A percentile compares a stretch with the other conserved stretches of the same genome.
Conservation (phyloP, 192 early-diverging fungal species). For the Spizellomyces punctatus region DNA sequence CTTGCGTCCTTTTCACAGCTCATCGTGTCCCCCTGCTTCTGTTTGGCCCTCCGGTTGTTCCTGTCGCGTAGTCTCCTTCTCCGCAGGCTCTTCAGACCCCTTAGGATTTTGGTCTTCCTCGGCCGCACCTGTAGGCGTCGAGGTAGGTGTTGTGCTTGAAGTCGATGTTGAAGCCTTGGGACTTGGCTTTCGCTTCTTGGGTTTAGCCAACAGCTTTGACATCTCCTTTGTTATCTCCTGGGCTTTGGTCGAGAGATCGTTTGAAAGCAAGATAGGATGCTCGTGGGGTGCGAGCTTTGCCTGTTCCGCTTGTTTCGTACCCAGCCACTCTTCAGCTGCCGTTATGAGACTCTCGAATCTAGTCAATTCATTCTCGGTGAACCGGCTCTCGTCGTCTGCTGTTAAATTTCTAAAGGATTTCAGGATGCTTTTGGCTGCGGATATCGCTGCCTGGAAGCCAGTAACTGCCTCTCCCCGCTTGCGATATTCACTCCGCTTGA, state of each 20-base stretch:
- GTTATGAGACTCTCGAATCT: constrained; percentile 44
- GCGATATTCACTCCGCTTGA: constrained; percentile 52
- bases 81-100: too few species aligned
- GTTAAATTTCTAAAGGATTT: background rate
- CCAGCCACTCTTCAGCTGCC: constrained; percentile 58
- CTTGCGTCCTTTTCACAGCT: too few species aligned
- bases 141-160: constrained; percentile 21
- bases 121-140: background rate
- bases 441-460: background rate
- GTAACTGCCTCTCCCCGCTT: constrained; percentile 54
- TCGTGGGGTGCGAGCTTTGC: constrained; percentile 54
- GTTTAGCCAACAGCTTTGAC: background rate
- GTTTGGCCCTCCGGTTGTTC: too few species aligned
- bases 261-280: constrained; percentile 65
- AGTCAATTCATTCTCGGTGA: constrained; percentile 37
- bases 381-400: background rate
- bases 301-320: constrained; percentile 62
- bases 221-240: constrained; percentile 16
- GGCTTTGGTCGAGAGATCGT: background rate
- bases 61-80: too few species aligned
- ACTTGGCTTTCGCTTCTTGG: constrained; percentile 42
- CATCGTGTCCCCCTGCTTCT: too few species aligned
- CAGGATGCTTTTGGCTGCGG: background rate
- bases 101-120: too few species aligned
- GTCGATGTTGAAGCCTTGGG: constrained; percentile 32